phyloP scores from a whole-genome alignment of 805 yeast species.

The Wickerhamiella spandovensis region DNA sequence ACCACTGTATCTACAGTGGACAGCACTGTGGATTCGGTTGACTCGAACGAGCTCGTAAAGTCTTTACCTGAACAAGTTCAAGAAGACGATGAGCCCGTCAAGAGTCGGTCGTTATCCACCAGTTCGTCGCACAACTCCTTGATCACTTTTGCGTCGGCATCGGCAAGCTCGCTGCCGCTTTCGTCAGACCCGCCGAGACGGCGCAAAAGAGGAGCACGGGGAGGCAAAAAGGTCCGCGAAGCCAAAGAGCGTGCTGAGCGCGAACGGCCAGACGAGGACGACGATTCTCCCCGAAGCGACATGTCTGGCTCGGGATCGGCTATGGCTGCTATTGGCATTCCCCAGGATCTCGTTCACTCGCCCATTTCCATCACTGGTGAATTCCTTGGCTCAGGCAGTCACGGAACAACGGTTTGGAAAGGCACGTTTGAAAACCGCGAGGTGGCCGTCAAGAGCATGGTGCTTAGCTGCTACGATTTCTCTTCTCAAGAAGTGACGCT shows the following conservation, averaged over 20 bases:
- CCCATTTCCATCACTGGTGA: conserved; percentile 42
- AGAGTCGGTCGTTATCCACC: background rate
- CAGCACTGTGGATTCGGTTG: too few species aligned
- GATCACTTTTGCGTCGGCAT: background rate
- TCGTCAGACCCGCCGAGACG: conserved; percentile 28
- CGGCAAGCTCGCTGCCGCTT: background rate
- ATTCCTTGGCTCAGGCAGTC: conserved; percentile 89
- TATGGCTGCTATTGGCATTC: conserved; percentile 1
- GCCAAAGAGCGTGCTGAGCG: conserved; percentile 5
- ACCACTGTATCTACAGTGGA: too few species aligned
- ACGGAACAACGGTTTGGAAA: conserved; percentile 86
- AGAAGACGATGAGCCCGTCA: background rate
- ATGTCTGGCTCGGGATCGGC: background rate
- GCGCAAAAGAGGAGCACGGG: conserved; percentile 75
- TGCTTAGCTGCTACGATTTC: conserved; percentile 82
- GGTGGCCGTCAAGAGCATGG: conserved; percentile 91
- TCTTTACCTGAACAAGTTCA: background rate
- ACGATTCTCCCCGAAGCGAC: background rate
- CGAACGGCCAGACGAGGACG: background rate
- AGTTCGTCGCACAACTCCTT: background rate
- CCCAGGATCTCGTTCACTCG: background rate
- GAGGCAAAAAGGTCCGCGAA: conserved; percentile 46
- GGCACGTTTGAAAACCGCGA: conserved; percentile 87
- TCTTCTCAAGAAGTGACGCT: conserved; percentile 85
- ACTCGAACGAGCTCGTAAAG: too few species aligned